These are phyloP conservation scores for Onygenales sp. DNA, from an alignment of 2,329 filamentous ascomycete genomes.

Conservation along the genomic window DNA sequence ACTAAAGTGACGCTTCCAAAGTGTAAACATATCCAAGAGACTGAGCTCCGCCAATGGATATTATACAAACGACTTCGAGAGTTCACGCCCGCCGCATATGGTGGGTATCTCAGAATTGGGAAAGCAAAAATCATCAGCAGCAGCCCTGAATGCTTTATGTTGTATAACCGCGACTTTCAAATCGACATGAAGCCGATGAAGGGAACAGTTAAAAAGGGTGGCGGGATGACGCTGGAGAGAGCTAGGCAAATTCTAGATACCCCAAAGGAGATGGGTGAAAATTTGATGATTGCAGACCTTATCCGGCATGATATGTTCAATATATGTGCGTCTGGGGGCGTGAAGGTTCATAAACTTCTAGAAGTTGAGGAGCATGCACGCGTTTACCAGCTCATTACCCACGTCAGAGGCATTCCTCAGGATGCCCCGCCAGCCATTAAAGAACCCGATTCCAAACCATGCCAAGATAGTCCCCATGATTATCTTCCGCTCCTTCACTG, in stretches of 20 bases:
- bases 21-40: conserved; percentile 12
- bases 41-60: conserved; percentile 48
- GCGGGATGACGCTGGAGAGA: conserved; percentile 55
- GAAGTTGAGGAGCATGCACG: conserved; percentile 83
- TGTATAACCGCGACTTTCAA: conserved; percentile 44
- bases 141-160: conserved; percentile 82
- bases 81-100: conserved; percentile 73
- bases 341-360: conserved; percentile 70
- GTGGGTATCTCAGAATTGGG: conserved; percentile 66
- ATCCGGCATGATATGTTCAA: conserved; percentile 84
- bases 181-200: conserved; percentile 81
- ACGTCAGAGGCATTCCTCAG: conserved; percentile 56
- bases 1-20: conserved; percentile 48
- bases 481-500: conserved; percentile 67
- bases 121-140: conserved; percentile 64
- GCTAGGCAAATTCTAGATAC: conserved; percentile 65
- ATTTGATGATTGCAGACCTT: conserved; percentile 94
- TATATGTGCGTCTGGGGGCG: conserved; percentile 65
- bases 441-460: not conserved
- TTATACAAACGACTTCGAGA: conserved; percentile 62
- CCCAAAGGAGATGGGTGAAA: conserved; percentile 88
- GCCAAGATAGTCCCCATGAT: conserved; percentile 31
- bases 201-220: conserved; percentile 77
- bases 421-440: conserved; percentile 12
- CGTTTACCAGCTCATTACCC: conserved; percentile 85